Evolutionary conservation across 2,329 filamentous ascomycete genomes (phyloP).

Genomic region (Trichoderma pleuroti): DNA sequence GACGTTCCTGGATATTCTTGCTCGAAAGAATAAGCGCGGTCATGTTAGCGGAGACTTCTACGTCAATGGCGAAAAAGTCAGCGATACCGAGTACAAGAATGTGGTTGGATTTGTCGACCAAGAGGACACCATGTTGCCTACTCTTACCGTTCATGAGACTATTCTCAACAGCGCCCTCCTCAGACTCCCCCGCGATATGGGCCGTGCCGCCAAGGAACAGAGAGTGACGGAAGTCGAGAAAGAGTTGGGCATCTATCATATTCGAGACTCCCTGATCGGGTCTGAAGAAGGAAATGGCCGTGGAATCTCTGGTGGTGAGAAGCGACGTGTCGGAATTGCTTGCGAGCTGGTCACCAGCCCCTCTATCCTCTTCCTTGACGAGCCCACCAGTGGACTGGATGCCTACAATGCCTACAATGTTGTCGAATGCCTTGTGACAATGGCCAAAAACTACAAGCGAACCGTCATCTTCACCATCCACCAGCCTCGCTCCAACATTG

Average conservation of each 20-base stretch:
- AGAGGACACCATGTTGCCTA: conserved; percentile 94
- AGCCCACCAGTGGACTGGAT: conserved; percentile 93
- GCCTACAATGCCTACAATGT: conserved; percentile 98
- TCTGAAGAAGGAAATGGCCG: conserved; percentile 92
- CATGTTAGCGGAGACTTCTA: conserved; percentile 75
- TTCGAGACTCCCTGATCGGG: conserved; percentile 90
- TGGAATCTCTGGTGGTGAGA: conserved; percentile 95
- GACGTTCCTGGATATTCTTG: conserved; percentile 92
- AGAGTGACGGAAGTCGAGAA: conserved; percentile 89
- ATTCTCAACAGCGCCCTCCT: conserved; percentile 92
- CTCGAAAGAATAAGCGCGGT: conserved; percentile 94
- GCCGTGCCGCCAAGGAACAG: conserved; percentile 80
- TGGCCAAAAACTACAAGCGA: conserved; percentile 94
- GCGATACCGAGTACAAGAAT: conserved; percentile 79
- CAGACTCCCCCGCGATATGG: conserved; percentile 90
- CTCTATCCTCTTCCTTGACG: conserved; percentile 94
- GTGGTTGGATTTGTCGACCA: conserved; percentile 97
- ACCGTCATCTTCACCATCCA: conserved; percentile 99
- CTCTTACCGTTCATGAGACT: conserved; percentile 94
- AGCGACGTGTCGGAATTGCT: conserved; percentile 91
- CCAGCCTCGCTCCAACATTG: conserved; percentile 96
- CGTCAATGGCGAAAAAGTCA: conserved; percentile 88
- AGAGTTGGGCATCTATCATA: conserved; percentile 90
- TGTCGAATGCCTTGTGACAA: conserved; percentile 87
- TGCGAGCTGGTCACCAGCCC: conserved; percentile 97